phyloP scores from a whole-genome alignment of 2,329 filamentous ascomycete genomes.

The Botrytis hyacinthi region DNA sequence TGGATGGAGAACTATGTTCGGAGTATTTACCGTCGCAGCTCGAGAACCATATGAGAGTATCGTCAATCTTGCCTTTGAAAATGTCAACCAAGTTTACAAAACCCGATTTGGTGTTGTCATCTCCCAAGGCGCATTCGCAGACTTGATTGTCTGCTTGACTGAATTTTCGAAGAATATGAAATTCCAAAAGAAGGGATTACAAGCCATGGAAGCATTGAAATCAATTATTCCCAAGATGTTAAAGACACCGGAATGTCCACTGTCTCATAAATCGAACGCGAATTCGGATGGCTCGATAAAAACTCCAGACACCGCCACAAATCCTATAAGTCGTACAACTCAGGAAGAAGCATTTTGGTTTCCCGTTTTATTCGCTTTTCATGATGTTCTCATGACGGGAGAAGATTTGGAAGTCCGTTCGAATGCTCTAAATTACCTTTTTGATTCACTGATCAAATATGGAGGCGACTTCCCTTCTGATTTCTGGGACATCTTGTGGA shows the following conservation, averaged over 20 bases:
- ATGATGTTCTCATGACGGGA: slow-evolving; percentile 98
- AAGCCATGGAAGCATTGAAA: slow-evolving; percentile 92
- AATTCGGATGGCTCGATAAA: slow-evolving; percentile 41
- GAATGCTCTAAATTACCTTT: slow-evolving; percentile 90
- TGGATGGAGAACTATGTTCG: slow-evolving; percentile 99
- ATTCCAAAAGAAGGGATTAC: slow-evolving; percentile 97
- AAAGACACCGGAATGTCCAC: slow-evolving; percentile 88
- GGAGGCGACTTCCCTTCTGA: slow-evolving; percentile 88
- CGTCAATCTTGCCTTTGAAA: slow-evolving; percentile 94
- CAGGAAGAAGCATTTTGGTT: slow-evolving; percentile 99
- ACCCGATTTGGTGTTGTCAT: slow-evolving; percentile 95
- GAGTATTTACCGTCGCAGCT: slow-evolving; percentile 94
- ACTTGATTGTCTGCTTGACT: slow-evolving; percentile 92
- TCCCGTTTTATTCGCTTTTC: slow-evolving; percentile 94
- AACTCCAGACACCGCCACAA: slow-evolving; percentile 44
- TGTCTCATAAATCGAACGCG: slow-evolving; percentile 62
- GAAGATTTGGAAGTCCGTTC: slow-evolving; percentile 96
- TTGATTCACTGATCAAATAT: slow-evolving; percentile 86
- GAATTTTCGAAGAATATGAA: slow-evolving; percentile 98
- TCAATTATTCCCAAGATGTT: slow-evolving; percentile 94
- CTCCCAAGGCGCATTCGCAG: slow-evolving; percentile 92
- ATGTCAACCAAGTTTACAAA: slow-evolving; percentile 93
- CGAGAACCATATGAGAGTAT: slow-evolving; percentile 92
- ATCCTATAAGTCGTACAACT: slow-evolving; percentile 73
- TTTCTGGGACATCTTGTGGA: slow-evolving; percentile 98